Evolutionary conservation across 2,329 filamentous ascomycete genomes (phyloP).

Genomic region (Hypoxylon sp.): DNA sequence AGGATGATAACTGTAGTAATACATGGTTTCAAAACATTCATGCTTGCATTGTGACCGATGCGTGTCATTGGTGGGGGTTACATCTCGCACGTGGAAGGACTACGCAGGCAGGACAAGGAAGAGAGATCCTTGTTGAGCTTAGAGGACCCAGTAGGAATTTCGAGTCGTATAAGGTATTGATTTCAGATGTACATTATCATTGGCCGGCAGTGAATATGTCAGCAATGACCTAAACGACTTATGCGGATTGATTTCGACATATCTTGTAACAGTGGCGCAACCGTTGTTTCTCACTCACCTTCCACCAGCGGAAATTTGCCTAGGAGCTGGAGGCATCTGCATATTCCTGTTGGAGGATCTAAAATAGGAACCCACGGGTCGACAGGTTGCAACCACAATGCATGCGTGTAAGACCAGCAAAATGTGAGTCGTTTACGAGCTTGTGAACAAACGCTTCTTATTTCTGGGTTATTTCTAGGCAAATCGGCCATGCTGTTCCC

Average conservation of each 20-base stretch:
- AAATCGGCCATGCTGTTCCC: not conserved
- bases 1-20: not conserved
- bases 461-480: not conserved
- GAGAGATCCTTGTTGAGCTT: not conserved
- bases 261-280: constrained; percentile 11
- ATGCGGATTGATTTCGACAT: constrained; percentile 9
- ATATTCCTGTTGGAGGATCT: constrained; percentile 14
- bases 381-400: not conserved
- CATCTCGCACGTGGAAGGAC: constrained; percentile 6
- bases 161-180: not conserved
- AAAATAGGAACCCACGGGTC: constrained; percentile 19
- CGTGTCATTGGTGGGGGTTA: constrained; percentile 6
- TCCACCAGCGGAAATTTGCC: constrained; percentile 7
- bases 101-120: not conserved
- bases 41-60: not conserved
- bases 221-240: not conserved
- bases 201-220: not conserved
- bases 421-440: not conserved
- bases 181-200: not conserved
- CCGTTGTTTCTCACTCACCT: constrained; percentile 6
- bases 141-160: constrained; percentile 1
- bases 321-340: constrained; percentile 5
- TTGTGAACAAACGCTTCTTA: not conserved
- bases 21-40: constrained; percentile 3
- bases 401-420: not conserved